Base-by-base conservation (phyloP, 2,329 filamentous ascomycete genomes). In the Leptographium flavum region DNA sequence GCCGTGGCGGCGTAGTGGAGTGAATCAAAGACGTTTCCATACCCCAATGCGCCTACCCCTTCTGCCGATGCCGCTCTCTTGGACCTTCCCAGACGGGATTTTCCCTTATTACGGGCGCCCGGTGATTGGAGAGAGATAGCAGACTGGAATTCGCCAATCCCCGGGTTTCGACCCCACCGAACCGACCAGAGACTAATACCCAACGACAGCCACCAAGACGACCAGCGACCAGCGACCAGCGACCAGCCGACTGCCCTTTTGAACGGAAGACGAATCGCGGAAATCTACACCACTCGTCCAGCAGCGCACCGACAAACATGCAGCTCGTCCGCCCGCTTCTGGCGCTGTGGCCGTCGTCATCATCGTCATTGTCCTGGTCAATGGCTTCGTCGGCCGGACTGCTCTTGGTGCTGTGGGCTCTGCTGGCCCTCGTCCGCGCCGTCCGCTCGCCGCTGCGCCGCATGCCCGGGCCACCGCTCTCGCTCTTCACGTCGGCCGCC, bases 401-500 rank as follows among this genome's bases (percentile, higher is more conserved):
- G 2, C 21, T 53, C 28, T 10, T 50, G 40, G 31, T 35, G 33
- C 13, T 32, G 6, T 15, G 40, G 2, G 13, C 45, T 22, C 9
- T 45, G 22, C 22, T 55, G 21, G 14, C 50, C 22, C 28, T 50
- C 21, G 22, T 54, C n/a, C 23, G 49, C 9, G 31, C 45, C 25
- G 38, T 60, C 15, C 45, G 55, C 13, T 68, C 64, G 17, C 63
- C 64, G 0, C 57, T 68, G 32, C 59, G 62, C 45, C 54, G 46
- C 19, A 47, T 76, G 8, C 74, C 74, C 0, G 74, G 74, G 2
- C 71, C 73, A 8, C 50, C 52, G 39, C 45, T 62, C 32, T 67
- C 73, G 19, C 63, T 66, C 27, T 66, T 74, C 53, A 74, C 70
- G 0, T 71, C 71, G 0, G 57, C 69, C 19, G 49, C 66, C 1